These are phyloP conservation scores for Magnusiomyces suaveolens DNA, from an alignment of 1,139 yeast genomes.

Conservation along the genomic window DNA sequence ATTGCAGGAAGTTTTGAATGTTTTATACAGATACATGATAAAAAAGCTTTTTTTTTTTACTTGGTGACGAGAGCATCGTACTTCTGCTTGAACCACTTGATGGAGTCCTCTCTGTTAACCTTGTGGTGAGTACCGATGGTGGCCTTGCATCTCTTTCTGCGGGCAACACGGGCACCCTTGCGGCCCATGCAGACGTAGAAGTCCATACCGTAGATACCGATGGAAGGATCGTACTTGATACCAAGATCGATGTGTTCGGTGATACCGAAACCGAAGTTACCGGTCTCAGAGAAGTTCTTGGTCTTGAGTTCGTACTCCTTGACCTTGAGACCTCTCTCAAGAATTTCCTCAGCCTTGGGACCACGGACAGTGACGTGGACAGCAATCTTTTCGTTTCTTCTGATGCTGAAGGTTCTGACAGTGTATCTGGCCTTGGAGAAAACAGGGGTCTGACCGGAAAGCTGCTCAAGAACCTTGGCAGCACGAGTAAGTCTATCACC, in stretches of 20 bases:
- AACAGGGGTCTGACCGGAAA: conserved; percentile 99
- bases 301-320: conserved; percentile 95
- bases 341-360: conserved; percentile 98
- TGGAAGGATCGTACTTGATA: conserved; percentile 99
- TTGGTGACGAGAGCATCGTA: conserved; percentile 96
- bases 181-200: conserved; percentile 99
- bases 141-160: conserved; percentile 95
- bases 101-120: conserved; percentile 88
- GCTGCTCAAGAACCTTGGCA: conserved; percentile 98
- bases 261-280: conserved; percentile 99
- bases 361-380: conserved; percentile 99
- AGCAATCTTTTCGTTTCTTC: conserved; percentile 99
- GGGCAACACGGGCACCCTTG: conserved; percentile 98
- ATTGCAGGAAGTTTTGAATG: not conserved
- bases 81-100: conserved; percentile 98
- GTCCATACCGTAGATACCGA: conserved; percentile 99
- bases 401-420: conserved; percentile 98
- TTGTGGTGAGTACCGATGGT: conserved; percentile 88
- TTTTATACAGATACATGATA: conserved; percentile 6
- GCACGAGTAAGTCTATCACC: conserved; percentile 99
- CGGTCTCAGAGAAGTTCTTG: conserved; percentile 95
- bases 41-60: conserved; percentile 39
- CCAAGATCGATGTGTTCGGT: conserved; percentile 99
- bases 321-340: conserved; percentile 99
- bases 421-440: conserved; percentile 99